Percentiles rank a stretch among this genome's conserved stretches.
Conservation (phyloP, 2,329 filamentous ascomycete genomes). For the Stagonosporopsis vannaccii region DNA sequence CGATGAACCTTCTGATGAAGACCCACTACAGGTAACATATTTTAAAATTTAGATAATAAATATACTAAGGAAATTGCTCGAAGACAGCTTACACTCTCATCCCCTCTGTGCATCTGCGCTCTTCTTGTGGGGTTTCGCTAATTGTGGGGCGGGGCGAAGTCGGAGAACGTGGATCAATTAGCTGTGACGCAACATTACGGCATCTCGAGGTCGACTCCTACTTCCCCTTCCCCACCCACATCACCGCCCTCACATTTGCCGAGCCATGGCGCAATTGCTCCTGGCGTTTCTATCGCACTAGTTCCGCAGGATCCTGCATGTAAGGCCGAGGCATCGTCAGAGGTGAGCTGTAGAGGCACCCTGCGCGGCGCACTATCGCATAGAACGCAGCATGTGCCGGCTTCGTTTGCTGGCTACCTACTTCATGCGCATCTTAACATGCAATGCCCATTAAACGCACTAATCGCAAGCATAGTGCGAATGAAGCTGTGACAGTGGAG, state of each 20-base stretch:
- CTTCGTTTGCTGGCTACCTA: neutral
- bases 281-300: constrained; percentile 2
- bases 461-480: no score
- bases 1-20: constrained; percentile 44
- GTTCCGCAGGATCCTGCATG: constrained; percentile 2
- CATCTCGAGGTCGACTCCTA: no score
- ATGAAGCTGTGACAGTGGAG: neutral
- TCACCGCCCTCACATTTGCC: neutral
- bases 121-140: neutral
- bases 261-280: constrained; percentile 13
- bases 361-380: neutral
- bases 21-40: constrained; percentile 46
- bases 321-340: neutral
- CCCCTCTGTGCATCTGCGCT: neutral
- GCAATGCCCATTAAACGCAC: neutral
- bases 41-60: constrained; percentile 3
- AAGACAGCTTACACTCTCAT: neutral
- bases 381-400: neutral
- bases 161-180: neutral
- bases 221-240: neutral
- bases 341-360: neutral
- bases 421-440: neutral
- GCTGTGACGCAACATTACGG: neutral
- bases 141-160: neutral
- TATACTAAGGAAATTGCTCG: neutral